Conservation (phyloP, 176 grass and related monocot species). For the Pontederia crassipes region DNA sequence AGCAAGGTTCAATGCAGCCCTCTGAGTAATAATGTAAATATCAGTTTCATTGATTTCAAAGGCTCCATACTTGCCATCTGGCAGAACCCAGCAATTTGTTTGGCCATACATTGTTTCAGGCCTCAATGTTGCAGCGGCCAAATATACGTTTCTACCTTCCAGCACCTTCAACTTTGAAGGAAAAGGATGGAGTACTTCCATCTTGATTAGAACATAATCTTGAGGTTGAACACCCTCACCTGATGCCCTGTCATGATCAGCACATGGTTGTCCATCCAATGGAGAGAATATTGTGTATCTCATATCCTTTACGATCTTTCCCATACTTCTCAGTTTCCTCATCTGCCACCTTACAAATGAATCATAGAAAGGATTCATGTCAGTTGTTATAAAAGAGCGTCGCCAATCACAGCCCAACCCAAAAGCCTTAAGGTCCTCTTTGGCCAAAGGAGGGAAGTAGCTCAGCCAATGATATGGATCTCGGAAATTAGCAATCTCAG, state of each 20-base stretch:
- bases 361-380: slow-evolving; percentile 68
- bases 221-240: slow-evolving; percentile 64
- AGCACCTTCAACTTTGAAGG: slow-evolving; percentile 46
- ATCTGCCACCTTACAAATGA: slow-evolving; percentile 76
- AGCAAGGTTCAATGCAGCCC: slow-evolving; percentile 60
- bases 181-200: slow-evolving; percentile 61
- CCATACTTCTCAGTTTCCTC: slow-evolving; percentile 49
- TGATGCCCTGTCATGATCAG: slow-evolving; percentile 54
- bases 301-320: slow-evolving; percentile 66
- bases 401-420: slow-evolving; percentile 64
- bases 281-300: slow-evolving; percentile 69
- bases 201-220: slow-evolving; percentile 75
- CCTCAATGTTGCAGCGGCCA: slow-evolving; percentile 66
- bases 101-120: slow-evolving; percentile 81
- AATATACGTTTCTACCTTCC: slow-evolving; percentile 53
- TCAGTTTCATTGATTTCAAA: slow-evolving; percentile 76
- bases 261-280: slow-evolving; percentile 73
- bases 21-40: slow-evolving; percentile 57
- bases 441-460: slow-evolving; percentile 43
- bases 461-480: slow-evolving; percentile 62
- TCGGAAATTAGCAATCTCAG: slow-evolving; percentile 50
- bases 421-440: slow-evolving; percentile 56
- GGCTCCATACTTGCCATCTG: slow-evolving; percentile 57
- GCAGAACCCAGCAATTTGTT: slow-evolving; percentile 76
- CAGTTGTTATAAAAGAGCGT: slow-evolving; percentile 59